phyloP scores from a whole-genome alignment of 2,329 filamentous ascomycete genomes.

The Dactylellina drechsleri region DNA sequence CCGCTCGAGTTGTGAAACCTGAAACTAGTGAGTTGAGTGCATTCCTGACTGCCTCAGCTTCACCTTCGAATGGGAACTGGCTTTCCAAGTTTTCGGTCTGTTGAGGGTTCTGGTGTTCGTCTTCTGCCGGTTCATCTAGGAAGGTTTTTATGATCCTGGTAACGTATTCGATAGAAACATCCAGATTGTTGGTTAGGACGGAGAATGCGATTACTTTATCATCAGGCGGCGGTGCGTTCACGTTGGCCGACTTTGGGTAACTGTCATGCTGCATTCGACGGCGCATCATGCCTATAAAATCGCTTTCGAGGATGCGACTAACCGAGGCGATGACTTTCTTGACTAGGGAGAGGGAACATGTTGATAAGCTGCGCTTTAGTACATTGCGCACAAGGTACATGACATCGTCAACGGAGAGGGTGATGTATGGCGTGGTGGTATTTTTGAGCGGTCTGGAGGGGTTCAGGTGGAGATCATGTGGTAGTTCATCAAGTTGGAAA shows the following conservation, averaged over 20 bases:
- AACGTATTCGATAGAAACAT: constrained; percentile 90
- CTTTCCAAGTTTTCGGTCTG: constrained; percentile 65
- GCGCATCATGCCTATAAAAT: constrained; percentile 97
- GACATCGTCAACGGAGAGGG: constrained; percentile 94
- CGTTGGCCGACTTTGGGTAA: constrained; percentile 73
- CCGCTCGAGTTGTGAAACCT: constrained; percentile 79
- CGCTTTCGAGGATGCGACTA: constrained; percentile 80
- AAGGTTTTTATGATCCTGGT: constrained; percentile 78
- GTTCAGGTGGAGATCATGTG: constrained; percentile 70
- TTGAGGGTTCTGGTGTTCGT: constrained; percentile 17
- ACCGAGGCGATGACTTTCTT: constrained; percentile 81
- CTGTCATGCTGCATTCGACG: constrained; percentile 97
- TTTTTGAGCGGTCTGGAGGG: constrained; percentile 69
- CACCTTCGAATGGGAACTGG: constrained; percentile 82
- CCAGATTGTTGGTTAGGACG: constrained; percentile 93
- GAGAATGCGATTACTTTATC: constrained; percentile 88
- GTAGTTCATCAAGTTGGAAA: constrained; percentile 93
- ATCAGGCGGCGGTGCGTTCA: constrained; percentile 73
- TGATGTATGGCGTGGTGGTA: constrained; percentile 86
- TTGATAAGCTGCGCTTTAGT: constrained; percentile 84
- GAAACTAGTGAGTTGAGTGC: constrained; percentile 75
- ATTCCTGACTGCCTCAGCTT: constrained; percentile 75
- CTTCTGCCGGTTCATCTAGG: constrained; percentile 19
- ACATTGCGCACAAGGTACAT: constrained; percentile 99
- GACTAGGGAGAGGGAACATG: constrained; percentile 81